Evolutionary conservation across 2,329 filamentous ascomycete genomes (phyloP), one percentile per base, ranked within the genome.

Genomic region (Nakataea oryzae): DNA sequence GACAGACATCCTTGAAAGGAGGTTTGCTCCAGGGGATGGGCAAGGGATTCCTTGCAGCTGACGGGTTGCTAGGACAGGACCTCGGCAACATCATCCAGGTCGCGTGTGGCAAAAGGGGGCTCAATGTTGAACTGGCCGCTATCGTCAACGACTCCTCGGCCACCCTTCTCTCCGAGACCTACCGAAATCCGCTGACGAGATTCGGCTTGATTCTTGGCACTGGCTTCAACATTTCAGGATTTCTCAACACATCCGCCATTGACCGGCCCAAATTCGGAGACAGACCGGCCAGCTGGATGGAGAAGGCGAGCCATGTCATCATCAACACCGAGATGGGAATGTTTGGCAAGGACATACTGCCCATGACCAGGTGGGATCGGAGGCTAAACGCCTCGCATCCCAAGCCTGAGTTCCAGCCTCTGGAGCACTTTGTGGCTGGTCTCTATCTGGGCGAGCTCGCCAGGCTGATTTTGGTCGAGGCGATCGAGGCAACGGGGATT

Each of bases 141-240:
- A 86, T 89, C 63, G 77, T 87, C 64, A 89, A 89, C 73, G 86
- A 89, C 70, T 85, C 85, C 17, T 82, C 83, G 30, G 85, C 86
- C n/a, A 84, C 85, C 24, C 75, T 89, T 26, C 75, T 89, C 21
- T 87, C 86, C 0, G 80, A 85, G 67, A 83, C 86, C 47, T 87
- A 88, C 69, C 74, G 78, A 24, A 78, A 84, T 67, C 73, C 79
- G 1, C 78, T 82, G 12, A 86, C 85, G 13, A 79, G 84, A 26
- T 85, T 88, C 68, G 82, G 82, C 47, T 78, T 89, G 55, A 88
- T 89, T 62, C 77, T 88, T 29, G 86, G 86, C 24, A 89, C 86
- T 0, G 86, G 86, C 32, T 79, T 85, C 63, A 89, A 89, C 72
- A 81, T 86, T 58, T 84, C 86, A 58, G 84, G 82, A 29, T 84